Conservation (phyloP, 1,284 basidiomycete genomes). For the Puccinia brachypodii region DNA sequence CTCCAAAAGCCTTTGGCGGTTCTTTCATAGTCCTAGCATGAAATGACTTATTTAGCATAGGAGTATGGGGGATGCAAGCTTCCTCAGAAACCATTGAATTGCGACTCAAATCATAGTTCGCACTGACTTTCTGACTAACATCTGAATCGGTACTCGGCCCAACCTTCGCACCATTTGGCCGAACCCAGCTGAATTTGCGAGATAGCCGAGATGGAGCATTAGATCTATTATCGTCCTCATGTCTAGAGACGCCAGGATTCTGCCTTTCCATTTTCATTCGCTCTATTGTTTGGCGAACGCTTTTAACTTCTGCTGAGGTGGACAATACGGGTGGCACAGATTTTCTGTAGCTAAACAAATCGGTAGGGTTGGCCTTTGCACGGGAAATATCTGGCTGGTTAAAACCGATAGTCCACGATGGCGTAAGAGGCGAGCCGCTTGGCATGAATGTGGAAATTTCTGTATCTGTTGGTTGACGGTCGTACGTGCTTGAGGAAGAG, state of each 20-base stretch:
- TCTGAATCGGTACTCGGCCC: neutral
- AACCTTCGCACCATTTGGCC: constrained; percentile 5
- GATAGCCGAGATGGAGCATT: constrained; percentile 6
- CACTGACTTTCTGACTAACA: neutral
- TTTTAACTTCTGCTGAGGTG: constrained; percentile 7
- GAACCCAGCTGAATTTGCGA: constrained; percentile 24
- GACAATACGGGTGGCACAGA: neutral
- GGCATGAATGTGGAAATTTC: constrained; percentile 36
- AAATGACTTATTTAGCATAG: constrained; percentile 4
- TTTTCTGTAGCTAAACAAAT: neutral
- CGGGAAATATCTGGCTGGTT: neutral
- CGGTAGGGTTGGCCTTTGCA: neutral
- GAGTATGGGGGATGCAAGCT: neutral
- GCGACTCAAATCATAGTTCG: neutral
- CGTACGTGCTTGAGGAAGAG: constrained; percentile 8
- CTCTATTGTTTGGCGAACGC: constrained; percentile 18
- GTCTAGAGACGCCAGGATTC: neutral
- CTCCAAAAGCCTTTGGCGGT: neutral
- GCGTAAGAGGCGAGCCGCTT: neutral
- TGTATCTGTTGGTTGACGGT: constrained; percentile 12
- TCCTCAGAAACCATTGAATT: constrained; percentile 1
- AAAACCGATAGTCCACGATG: neutral
- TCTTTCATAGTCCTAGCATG: neutral
- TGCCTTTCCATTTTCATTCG: constrained; percentile 21
- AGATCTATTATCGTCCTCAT: constrained; percentile 3